A percentile compares a stretch with the other conserved stretches of the same genome.
Evolutionary conservation across 352 stramenopile species (phyloP).

Genomic region (Stramenopiles sp.): DNA sequence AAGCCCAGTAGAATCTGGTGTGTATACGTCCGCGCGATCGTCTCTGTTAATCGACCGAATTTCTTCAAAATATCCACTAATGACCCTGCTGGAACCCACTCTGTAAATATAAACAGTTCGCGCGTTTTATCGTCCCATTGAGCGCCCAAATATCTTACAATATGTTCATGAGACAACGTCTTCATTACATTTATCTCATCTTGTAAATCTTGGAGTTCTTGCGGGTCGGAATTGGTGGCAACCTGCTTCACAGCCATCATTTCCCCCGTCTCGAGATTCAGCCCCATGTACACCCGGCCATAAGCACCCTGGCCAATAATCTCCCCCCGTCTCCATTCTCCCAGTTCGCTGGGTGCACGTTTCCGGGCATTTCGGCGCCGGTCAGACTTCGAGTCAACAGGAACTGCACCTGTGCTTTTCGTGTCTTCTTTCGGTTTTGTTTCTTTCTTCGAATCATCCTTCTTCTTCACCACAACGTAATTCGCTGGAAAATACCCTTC

Average conservation of each 20-base stretch:
- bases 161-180: background rate
- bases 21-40: constrained; percentile 45
- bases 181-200: constrained; percentile 14
- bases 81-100: constrained; percentile 61
- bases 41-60: constrained; percentile 43
- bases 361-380: no score
- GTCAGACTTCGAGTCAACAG: no score
- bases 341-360: background rate
- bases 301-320: constrained; percentile 9
- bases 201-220: constrained; percentile 9
- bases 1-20: constrained; percentile 53
- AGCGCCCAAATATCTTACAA: constrained; percentile 1
- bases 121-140: background rate
- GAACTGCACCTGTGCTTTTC: background rate
- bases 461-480: constrained; percentile 1
- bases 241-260: constrained; percentile 11
- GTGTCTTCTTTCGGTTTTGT: background rate
- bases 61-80: constrained; percentile 49
- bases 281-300: background rate
- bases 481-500: constrained; percentile 10
- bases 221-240: constrained; percentile 8
- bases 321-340: constrained; percentile 7
- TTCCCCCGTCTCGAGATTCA: constrained; percentile 9
- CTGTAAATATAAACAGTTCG: constrained; percentile 20
- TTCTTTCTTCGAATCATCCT: background rate